phyloP scores from a whole-genome alignment of 345 rosid species.

The Eucalyptus pauciflora region DNA sequence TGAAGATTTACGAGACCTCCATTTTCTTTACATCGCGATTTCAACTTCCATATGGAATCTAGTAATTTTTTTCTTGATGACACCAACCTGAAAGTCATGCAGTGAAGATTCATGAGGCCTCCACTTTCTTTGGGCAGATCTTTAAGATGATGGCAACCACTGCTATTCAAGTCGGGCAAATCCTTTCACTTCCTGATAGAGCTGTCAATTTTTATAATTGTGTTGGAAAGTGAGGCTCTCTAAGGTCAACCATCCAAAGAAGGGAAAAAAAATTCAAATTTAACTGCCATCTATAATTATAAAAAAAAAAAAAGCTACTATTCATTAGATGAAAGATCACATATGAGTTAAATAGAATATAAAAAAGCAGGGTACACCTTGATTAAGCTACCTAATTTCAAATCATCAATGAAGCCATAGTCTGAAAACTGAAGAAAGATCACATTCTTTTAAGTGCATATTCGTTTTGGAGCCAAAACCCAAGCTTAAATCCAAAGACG shows the following conservation, averaged over 20 bases:
- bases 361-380: neutral
- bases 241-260: no score
- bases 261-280: neutral
- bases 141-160: neutral
- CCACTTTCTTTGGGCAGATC: neutral
- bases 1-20: no score
- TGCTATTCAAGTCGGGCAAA: neutral
- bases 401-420: neutral
- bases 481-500: neutral
- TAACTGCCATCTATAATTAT: neutral
- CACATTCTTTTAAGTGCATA: neutral
- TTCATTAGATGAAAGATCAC: neutral
- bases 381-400: neutral
- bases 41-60: no score
- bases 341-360: neutral
- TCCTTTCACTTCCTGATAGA: no score
- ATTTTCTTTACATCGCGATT: no score
- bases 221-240: no score
- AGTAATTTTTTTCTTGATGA: no score
- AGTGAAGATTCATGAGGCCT: neutral
- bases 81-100: no score
- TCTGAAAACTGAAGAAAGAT: neutral
- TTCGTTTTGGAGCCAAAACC: neutral
- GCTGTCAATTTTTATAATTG: neutral
- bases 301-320: no score